Base-by-base conservation (phyloP, 2,329 filamentous ascomycete species). In the Xylariaceae sp. region DNA sequence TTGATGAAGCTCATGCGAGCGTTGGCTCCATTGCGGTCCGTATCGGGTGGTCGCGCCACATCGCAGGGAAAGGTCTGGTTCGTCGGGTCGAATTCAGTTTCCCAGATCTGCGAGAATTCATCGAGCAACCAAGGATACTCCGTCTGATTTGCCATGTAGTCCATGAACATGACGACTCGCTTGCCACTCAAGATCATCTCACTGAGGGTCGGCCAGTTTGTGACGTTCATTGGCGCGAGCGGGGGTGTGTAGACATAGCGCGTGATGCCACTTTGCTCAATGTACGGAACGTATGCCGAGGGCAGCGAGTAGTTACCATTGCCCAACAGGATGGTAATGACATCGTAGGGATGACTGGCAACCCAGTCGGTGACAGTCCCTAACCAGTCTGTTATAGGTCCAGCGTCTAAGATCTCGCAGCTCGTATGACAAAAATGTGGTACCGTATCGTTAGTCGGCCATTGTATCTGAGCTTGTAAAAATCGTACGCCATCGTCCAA, bases 21-120 rank as follows among this genome's bases (percentile, higher is more conserved):
- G 52, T 75, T 73, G 0, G 81, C 79, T 7, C 81, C 76, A 2
- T 77, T 71, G 0, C 67, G 64, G 2, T 73, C 63, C 51, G 95
- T 73, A 41, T 81, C 74, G 0, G 89, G 89, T 0, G 92, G 91
- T 0, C 92, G 85, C 66, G 96, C 83, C 36, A 86, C 77, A 0
- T 75, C 84, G 73, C 92, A 97, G 0, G 91, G 90, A 67, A 96
- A 96, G 1, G 69, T 68, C 45, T 72, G 72, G 65, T 83, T 68
- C 14, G 70, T 65, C 3, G 83, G 90, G 48, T 90, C 89, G 67
- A 96, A 97, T 0, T 89, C 89, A 1, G 91, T 93, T 73, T 97
- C 90, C 89, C 89, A 96, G 73, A 95, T 81, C 65, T 96, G 88
- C 6, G 81, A 82, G 73, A 96, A 97, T 70, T 97, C 80, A 68